These are phyloP conservation scores for Hippophae tibetana DNA, from an alignment of 306 rosid genomes.

Conservation along the genomic window DNA sequence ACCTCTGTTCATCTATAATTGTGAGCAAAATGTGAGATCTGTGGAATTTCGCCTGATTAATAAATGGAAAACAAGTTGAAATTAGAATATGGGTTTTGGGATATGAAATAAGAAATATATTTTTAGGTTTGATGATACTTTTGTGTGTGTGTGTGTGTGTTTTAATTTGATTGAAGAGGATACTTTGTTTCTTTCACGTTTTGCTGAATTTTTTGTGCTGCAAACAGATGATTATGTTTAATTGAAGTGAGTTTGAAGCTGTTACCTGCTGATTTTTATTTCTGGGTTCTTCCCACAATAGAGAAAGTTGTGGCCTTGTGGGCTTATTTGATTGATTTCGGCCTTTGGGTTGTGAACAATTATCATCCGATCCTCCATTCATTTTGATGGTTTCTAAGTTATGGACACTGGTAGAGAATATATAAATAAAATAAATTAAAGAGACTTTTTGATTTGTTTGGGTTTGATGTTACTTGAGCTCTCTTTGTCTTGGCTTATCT, in stretches of 20 bases:
- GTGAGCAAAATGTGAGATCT: constrained; percentile 34
- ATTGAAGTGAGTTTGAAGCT: constrained; percentile 10
- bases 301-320: neutral
- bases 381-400: neutral
- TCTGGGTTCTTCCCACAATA: neutral
- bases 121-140: neutral
- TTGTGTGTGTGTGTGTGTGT: too few species aligned
- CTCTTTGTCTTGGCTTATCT: neutral
- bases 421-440: neutral
- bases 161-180: neutral
- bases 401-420: neutral
- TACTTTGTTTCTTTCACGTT: neutral
- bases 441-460: neutral
- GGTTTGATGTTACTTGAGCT: neutral
- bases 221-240: neutral
- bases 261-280: neutral
- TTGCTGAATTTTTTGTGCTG: neutral
- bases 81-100: constrained; percentile 6
- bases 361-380: neutral
- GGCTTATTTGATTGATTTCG: neutral
- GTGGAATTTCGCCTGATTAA: constrained; percentile 1
- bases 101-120: constrained; percentile 6
- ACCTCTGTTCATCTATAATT: constrained; percentile 3
- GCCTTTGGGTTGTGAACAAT: neutral
- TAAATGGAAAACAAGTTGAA: neutral